Evolutionary conservation across 129 eudicot genomes (phyloP).

Genomic region (Lactuca sativa): DNA sequence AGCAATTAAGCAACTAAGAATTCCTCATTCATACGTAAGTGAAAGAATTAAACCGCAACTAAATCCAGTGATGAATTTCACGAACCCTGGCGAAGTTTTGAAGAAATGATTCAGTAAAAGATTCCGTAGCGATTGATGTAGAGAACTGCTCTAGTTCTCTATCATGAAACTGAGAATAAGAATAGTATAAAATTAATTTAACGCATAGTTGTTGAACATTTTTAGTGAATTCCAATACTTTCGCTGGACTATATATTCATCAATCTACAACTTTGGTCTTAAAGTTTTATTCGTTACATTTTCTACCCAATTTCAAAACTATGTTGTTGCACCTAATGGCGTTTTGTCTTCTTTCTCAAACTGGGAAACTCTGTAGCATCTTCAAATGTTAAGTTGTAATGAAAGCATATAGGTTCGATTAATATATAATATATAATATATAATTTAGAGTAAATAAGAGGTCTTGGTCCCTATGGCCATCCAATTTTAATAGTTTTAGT

Average conservation of each 20-base stretch:
- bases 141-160: background rate
- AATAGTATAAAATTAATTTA: background rate
- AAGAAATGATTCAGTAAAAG: slow-evolving; percentile 1
- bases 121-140: background rate
- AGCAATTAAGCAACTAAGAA: background rate
- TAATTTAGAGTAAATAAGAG: no score
- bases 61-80: background rate
- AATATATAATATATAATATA: no score
- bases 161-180: background rate
- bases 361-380: no score
- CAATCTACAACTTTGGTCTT: background rate
- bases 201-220: background rate
- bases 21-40: slow-evolving; percentile 16
- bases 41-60: background rate
- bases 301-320: background rate
- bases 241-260: background rate
- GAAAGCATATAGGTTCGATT: no score
- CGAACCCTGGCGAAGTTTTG: background rate
- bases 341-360: no score
- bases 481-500: no score
- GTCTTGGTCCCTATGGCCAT: no score
- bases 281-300: background rate
- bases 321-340: no score
- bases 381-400: no score
- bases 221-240: background rate